Evolutionary conservation across 495 filamentous ascomycete species (phyloP).

Genomic region (Aspergillus asperescens): DNA sequence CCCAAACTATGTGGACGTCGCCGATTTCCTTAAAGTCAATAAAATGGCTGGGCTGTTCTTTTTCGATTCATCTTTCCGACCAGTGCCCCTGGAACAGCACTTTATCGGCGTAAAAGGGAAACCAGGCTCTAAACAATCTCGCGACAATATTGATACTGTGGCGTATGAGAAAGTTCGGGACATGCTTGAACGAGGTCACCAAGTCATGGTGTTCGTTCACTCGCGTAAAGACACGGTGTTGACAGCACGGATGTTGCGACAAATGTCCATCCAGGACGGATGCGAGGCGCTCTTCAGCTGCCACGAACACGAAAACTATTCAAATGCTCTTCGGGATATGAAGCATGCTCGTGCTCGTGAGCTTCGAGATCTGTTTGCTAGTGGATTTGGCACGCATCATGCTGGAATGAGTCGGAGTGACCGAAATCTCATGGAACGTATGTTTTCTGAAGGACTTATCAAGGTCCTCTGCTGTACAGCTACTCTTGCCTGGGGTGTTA

Average conservation of each 20-base stretch:
- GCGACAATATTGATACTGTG: constrained; percentile 80
- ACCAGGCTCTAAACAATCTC: constrained; percentile 64
- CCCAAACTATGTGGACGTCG: constrained; percentile 94
- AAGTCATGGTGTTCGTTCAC: constrained; percentile 99
- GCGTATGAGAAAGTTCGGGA: constrained; percentile 92
- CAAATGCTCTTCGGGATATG: constrained; percentile 70
- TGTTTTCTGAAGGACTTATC: constrained; percentile 83
- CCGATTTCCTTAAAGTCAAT: constrained; percentile 95
- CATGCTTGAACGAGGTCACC: constrained; percentile 82
- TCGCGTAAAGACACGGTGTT: constrained; percentile 88
- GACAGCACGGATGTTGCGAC: constrained; percentile 77
- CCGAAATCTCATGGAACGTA: constrained; percentile 83
- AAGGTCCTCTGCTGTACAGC: constrained; percentile 98
- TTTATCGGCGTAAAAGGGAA: constrained; percentile 97
- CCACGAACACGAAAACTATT: constrained; percentile 66
- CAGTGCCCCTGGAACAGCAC: constrained; percentile 94
- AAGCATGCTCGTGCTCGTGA: constrained; percentile 77
- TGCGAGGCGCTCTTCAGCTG: constrained; percentile 68
- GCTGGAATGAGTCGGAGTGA: constrained; percentile 92
- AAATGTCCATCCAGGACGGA: constrained; percentile 76
- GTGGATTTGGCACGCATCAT: constrained; percentile 92
- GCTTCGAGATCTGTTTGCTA: constrained; percentile 78
- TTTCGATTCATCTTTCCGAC: constrained; percentile 92
- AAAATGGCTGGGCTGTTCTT: constrained; percentile 91
- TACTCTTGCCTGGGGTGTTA: constrained; percentile 97